A percentile compares a stretch with the other conserved stretches of the same genome.
Evolutionary conservation across 202 grass and related monocot genomes (phyloP).

Genomic region (Carex sylvatica): DNA sequence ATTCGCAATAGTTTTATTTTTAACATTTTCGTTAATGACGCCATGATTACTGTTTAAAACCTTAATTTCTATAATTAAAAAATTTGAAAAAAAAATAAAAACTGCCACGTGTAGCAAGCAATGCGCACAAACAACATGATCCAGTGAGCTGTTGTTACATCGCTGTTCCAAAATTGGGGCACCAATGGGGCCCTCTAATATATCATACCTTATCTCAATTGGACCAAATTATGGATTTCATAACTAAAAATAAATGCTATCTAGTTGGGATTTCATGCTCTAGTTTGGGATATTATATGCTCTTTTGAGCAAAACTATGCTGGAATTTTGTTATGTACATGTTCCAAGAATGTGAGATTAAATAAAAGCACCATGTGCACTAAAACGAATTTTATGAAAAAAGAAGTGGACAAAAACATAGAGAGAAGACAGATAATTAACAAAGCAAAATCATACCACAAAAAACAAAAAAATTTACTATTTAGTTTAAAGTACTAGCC

Average conservation of each 20-base stretch:
- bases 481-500: too few species aligned
- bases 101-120: neutral
- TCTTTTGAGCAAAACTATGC: slow-evolving; percentile 5
- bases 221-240: slow-evolving; percentile 24
- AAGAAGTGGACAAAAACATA: neutral
- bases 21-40: too few species aligned
- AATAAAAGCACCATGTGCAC: neutral
- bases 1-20: too few species aligned
- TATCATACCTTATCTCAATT: slow-evolving; percentile 5
- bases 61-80: too few species aligned
- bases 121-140: too few species aligned
- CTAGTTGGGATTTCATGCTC: neutral
- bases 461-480: too few species aligned
- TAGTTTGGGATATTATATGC: neutral
- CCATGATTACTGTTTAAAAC: too few species aligned
- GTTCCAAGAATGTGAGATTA: slow-evolving; percentile 3
- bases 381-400: too few species aligned
- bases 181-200: slow-evolving; percentile 25
- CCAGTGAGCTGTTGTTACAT: neutral
- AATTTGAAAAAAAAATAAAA: neutral
- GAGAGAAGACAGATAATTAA: neutral
- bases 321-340: slow-evolving; percentile 1
- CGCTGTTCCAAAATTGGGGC: neutral
- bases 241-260: slow-evolving; percentile 5
- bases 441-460: neutral